Base-by-base conservation (phyloP, 805 yeast species). In the Candida yuanshanica region DNA sequence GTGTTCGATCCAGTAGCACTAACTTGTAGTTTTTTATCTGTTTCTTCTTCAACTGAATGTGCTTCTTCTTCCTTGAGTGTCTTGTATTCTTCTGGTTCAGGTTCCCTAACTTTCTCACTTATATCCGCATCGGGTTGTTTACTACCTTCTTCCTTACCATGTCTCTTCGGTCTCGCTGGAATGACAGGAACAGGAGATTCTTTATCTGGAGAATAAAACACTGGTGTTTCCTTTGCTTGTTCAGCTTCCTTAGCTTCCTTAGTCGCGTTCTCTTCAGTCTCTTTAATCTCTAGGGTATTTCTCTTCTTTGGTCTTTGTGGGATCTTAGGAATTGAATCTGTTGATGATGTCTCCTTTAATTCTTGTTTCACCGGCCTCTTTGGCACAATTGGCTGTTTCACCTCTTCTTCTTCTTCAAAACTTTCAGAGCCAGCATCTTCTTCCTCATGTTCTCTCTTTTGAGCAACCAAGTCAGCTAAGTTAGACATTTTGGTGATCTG, bases 321-420 rank as follows among this genome's bases (percentile, higher is more conserved):
- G 21, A 31, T 35, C 8, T 38, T 38, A 8, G 36, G 37, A 9
- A n/a, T 40, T 13, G 39, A 18, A n/a, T 27, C 31, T 24, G 18
- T 34, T 18, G 49, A 43, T 31, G 29, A 51, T 36, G 13, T 42
- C 21, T 43, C 27, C 10, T 36, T 29, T 3, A 45, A 35, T 29
- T 36, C 12, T n/a, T 27, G 33, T 18, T 43, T 39, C 12, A 39
- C 26, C 5, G 56, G 60, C 27, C 49, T 46, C 10, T 33, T 34
- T 4, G 61, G 59, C 8, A 50, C 43, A 1, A 17, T 39, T 20
- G 62, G 61, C 14, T 5, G 21, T 18, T 18, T 18, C 14, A 9
- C 4, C 5, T 31, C 34, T 31, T 31, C 34, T 23, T 23, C 25
- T 12, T 8, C 14, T 11, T 32, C 39, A 16, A 25, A 33, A 8